A percentile compares a stretch with the other conserved stretches of the same genome.
Evolutionary conservation across 106 monocot genomes (phyloP).

Genomic region (Acanthochlamys bracteata): DNA sequence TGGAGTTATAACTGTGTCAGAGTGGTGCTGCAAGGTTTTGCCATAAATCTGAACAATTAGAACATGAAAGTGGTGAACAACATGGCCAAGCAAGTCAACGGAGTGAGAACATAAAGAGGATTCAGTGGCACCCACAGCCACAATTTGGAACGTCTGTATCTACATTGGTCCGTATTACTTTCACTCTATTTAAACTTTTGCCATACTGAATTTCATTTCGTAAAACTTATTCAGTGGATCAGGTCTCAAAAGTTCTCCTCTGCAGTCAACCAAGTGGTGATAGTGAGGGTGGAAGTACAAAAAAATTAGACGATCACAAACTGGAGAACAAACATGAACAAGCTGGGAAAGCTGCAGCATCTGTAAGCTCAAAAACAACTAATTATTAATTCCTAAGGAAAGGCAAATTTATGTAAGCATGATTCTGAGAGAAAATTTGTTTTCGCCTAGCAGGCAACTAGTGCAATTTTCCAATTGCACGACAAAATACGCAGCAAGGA

Average conservation of each 20-base stretch:
- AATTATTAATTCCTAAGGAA: not conserved
- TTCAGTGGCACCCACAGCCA: conserved; percentile 14
- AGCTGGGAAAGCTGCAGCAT: not conserved
- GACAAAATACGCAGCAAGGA: not conserved
- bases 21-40: conserved; percentile 21
- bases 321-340: conserved; percentile 1
- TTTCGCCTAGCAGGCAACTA: conserved; percentile 18
- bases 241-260: conserved; percentile 19
- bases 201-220: not conserved
- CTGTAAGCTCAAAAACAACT: conserved; percentile 9
- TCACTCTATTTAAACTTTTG: not conserved
- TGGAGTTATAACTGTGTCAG: conserved; percentile 31
- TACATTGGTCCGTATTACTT: conserved; percentile 8
- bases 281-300: conserved; percentile 9
- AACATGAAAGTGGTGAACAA: not conserved
- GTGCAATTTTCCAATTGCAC: conserved; percentile 9
- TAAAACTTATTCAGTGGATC: conserved; percentile 9
- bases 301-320: conserved; percentile 4
- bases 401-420: not conserved
- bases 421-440: not conserved
- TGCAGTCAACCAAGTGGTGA: conserved; percentile 1
- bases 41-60: conserved; percentile 10
- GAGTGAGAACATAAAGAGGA: conserved; percentile 10
- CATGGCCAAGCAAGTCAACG: not conserved
- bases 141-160: conserved; percentile 22